These are phyloP conservation scores for Macrolepiota dolichaula DNA, from an alignment of 768 basidiomycete species.

Conservation along the genomic window DNA sequence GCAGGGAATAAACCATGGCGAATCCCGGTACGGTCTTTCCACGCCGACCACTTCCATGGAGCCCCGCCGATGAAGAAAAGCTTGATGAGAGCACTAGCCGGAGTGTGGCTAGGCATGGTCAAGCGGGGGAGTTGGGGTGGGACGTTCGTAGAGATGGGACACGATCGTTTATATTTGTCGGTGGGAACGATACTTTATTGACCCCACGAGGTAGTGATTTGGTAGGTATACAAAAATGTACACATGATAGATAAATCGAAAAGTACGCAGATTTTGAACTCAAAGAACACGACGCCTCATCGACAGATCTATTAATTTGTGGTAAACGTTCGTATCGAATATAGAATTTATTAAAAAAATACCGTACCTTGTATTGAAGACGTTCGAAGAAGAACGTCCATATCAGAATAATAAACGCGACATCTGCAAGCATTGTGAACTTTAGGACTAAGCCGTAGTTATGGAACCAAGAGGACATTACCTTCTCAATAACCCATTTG, in stretches of 20 bases:
- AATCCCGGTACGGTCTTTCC: constrained; percentile 16
- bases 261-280: background rate
- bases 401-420: too few relatives aligned
- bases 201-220: background rate
- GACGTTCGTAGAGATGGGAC: background rate
- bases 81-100: background rate
- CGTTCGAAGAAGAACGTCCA: too few relatives aligned
- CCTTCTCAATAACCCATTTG: too few relatives aligned
- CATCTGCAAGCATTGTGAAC: too few relatives aligned
- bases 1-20: constrained; percentile 12
- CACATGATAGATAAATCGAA: background rate
- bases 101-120: background rate
- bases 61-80: background rate
- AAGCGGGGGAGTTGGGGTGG: background rate
- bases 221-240: background rate
- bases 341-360: background rate
- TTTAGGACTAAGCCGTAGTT: too few relatives aligned
- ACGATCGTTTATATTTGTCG: background rate
- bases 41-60: constrained; percentile 14
- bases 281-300: background rate
- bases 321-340: background rate
- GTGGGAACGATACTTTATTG: background rate
- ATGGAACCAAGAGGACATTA: too few relatives aligned
- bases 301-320: background rate
- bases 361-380: background rate